Conservation (phyloP, 176 grass and related monocot species). For the Areca catechu region DNA sequence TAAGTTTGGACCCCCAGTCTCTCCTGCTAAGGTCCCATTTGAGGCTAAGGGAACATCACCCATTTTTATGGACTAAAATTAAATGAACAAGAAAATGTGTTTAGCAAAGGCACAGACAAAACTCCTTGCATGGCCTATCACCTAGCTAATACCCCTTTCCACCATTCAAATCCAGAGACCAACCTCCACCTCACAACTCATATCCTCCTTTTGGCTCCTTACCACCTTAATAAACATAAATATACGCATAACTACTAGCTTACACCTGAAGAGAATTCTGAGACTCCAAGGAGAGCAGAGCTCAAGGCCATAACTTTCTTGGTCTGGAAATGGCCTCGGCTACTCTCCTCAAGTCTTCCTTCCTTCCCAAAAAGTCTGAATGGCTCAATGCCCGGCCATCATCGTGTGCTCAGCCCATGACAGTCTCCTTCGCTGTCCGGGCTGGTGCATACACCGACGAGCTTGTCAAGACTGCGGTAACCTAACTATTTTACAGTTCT, state of each 20-base stretch:
- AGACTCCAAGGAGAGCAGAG: slow-evolving; percentile 28
- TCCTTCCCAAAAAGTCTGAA: slow-evolving; percentile 92
- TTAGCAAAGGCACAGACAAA: not conserved
- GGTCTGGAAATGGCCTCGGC: slow-evolving; percentile 66
- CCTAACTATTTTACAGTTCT: not conserved
- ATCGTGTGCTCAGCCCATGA: slow-evolving; percentile 24
- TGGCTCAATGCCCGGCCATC: slow-evolving; percentile 37
- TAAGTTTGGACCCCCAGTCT: too few species aligned
- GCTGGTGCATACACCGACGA: slow-evolving; percentile 71
- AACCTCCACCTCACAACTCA: slow-evolving; percentile 79
- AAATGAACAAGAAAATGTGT: too few species aligned
- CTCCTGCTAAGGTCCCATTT: too few species aligned
- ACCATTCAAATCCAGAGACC: slow-evolving; percentile 58
- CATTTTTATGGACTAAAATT: too few species aligned
- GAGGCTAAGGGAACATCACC: too few species aligned
- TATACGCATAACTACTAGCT: slow-evolving; percentile 34
- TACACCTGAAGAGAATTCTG: slow-evolving; percentile 26
- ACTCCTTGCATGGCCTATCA: slow-evolving; percentile 1
- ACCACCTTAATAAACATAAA: slow-evolving; percentile 33
- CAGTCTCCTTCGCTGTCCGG: slow-evolving; percentile 56
- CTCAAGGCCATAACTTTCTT: slow-evolving; percentile 6
- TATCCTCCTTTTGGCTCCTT: slow-evolving; percentile 42
- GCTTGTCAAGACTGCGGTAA: slow-evolving; percentile 87
- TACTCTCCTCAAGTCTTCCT: slow-evolving; percentile 94
- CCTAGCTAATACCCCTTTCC: slow-evolving; percentile 20